Evolutionary conservation across 805 yeast species (phyloP).

Genomic region (Pichia heedii): DNA sequence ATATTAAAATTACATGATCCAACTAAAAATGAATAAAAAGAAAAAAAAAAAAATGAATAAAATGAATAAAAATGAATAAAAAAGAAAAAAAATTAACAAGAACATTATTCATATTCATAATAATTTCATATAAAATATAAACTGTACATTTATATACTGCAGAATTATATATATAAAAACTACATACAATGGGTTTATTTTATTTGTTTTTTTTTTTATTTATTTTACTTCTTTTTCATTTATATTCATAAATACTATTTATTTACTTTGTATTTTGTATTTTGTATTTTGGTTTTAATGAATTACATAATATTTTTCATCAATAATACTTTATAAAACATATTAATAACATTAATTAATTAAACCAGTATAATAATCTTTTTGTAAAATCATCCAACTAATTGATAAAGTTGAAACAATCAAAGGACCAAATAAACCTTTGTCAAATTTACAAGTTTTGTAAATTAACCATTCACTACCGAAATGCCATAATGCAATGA

Average conservation of each 20-base stretch:
- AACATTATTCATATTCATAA: too few relatives aligned
- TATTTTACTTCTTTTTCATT: neutral
- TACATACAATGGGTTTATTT: too few relatives aligned
- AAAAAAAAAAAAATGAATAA: too few relatives aligned
- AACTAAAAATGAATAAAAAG: conserved; percentile 33
- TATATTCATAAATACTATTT: neutral
- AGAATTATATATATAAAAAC: too few relatives aligned
- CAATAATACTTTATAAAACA: too few relatives aligned
- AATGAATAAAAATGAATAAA: neutral
- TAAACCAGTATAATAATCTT: conserved; percentile 41
- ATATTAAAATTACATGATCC: conserved; percentile 84
- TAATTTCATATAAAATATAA: too few relatives aligned
- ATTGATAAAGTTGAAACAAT: conserved; percentile 68
- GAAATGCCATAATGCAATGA: conserved; percentile 80
- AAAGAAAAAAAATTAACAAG: too few relatives aligned
- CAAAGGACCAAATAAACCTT: conserved; percentile 85
- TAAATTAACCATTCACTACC: conserved; percentile 72
- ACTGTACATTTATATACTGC: too few relatives aligned
- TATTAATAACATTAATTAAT: too few relatives aligned
- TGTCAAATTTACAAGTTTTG: conserved; percentile 74
- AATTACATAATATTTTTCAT: neutral
- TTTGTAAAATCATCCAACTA: conserved; percentile 72
- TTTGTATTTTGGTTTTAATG: neutral
- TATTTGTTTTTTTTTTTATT: too few relatives aligned
- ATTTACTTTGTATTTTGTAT: too few relatives aligned